Evolutionary conservation across 2,329 filamentous ascomycete species (phyloP).

Genomic region (Aureobasidium sp.): DNA sequence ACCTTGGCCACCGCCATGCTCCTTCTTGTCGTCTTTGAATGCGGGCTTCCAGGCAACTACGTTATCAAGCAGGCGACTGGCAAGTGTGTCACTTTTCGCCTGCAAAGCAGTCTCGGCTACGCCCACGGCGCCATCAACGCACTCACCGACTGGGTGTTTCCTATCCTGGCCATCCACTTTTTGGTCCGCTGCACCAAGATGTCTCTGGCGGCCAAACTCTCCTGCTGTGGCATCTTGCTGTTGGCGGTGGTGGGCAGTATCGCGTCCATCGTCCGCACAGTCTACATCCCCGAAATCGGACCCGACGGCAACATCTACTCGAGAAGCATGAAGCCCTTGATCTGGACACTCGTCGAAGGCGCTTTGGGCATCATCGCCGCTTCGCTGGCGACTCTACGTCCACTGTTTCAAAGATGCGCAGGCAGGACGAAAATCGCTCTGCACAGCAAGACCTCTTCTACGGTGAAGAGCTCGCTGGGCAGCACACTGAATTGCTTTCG

Average conservation of each 20-base stretch:
- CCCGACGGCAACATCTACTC: conserved; percentile 22
- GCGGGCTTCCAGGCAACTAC: conserved; percentile 22
- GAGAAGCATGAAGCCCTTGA: background rate
- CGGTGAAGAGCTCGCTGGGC: background rate
- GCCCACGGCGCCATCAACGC: conserved; percentile 27
- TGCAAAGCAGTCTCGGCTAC: background rate
- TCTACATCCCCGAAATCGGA: conserved; percentile 19
- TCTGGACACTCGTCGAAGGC: conserved; percentile 28
- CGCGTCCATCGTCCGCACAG: conserved; percentile 21
- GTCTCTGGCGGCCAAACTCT: conserved; percentile 35
- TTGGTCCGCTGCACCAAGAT: conserved; percentile 34
- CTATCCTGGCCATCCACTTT: conserved; percentile 34
- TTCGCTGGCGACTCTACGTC: conserved; percentile 27
- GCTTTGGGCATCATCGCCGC: conserved; percentile 29
- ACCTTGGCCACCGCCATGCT: conserved; percentile 27
- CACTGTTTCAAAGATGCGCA: conserved; percentile 25
- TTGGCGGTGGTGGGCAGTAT: conserved; percentile 28
- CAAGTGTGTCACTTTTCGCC: conserved; percentile 3
- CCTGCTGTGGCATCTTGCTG: conserved; percentile 33
- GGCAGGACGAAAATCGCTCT: background rate
- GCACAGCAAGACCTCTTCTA: background rate
- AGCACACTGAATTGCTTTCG: background rate
- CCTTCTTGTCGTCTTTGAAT: conserved; percentile 27
- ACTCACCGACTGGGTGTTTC: conserved; percentile 30
- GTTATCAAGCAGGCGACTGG: background rate